Evolutionary conservation across 2,329 filamentous ascomycete genomes (phyloP).

Genomic region (Cercospora janseana): DNA sequence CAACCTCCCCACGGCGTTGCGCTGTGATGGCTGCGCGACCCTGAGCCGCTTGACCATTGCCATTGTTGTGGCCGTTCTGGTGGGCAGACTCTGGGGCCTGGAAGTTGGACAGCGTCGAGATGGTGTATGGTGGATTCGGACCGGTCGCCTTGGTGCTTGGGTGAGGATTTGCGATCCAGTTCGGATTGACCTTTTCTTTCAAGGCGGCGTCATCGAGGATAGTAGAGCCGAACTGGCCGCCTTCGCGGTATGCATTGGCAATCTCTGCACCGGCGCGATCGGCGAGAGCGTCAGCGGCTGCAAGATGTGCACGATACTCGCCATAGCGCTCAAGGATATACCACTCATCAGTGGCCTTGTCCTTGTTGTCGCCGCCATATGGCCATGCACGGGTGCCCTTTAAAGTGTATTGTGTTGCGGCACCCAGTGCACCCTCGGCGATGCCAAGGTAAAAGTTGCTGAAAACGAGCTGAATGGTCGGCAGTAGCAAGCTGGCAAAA

Average conservation of each 20-base stretch:
- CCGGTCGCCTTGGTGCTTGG: conserved; percentile 15
- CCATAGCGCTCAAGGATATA: conserved; percentile 66
- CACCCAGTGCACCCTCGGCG: conserved; percentile 57
- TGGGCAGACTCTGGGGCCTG: conserved; percentile 15
- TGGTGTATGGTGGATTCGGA: conserved; percentile 25
- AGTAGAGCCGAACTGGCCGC: conserved; percentile 32
- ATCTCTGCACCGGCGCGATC: conserved; percentile 56
- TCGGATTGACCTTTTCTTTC: conserved; percentile 23
- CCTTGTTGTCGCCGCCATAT: conserved; percentile 62
- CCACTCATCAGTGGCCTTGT: conserved; percentile 60
- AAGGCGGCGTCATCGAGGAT: conserved; percentile 17
- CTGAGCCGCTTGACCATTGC: conserved; percentile 18
- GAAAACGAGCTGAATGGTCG: conserved; percentile 65
- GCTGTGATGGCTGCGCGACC: conserved; percentile 49
- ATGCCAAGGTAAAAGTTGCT: conserved; percentile 66
- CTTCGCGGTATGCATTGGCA: conserved; percentile 46
- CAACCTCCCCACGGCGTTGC: conserved; percentile 57
- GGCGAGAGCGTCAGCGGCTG: conserved; percentile 58
- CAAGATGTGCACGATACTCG: conserved; percentile 61
- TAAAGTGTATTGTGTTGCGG: conserved; percentile 57
- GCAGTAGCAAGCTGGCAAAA: conserved; percentile 58
- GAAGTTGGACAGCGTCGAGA: conserved; percentile 24
- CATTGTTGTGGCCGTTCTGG: conserved; percentile 25
- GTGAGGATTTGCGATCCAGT: conserved; percentile 22
- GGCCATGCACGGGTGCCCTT: conserved; percentile 62